phyloP scores from a whole-genome alignment of 202 grass and related monocot species.

The Brachypodium distachyon region DNA sequence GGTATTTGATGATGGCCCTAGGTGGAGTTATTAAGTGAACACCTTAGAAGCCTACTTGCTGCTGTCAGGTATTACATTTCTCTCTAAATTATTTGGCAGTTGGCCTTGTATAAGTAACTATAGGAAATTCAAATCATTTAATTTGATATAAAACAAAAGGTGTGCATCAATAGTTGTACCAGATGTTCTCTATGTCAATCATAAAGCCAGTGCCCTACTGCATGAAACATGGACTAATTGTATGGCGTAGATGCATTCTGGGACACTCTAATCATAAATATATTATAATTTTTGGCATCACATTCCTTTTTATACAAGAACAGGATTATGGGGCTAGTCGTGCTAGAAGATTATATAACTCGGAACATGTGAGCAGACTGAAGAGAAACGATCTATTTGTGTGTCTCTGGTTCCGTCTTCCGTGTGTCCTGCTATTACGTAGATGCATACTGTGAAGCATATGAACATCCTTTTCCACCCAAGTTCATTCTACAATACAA shows the following conservation, averaged over 20 bases:
- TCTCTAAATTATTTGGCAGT: background rate
- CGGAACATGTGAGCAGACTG: background rate
- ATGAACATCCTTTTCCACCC: background rate
- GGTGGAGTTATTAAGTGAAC: conserved; percentile 22
- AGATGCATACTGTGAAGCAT: background rate
- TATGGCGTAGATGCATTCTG: background rate
- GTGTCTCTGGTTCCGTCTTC: background rate
- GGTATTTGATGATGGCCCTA: conserved; percentile 24
- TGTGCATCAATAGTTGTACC: background rate
- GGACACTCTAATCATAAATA: background rate
- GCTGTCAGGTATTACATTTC: conserved; percentile 21
- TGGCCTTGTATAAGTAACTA: background rate
- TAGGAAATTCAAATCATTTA: background rate
- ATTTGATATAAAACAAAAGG: background rate
- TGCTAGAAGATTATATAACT: background rate
- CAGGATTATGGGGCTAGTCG: background rate
- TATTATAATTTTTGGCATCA: background rate
- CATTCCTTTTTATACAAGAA: background rate
- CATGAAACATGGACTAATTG: background rate
- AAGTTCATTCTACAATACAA: background rate
- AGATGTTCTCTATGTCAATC: background rate
- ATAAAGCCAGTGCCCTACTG: background rate
- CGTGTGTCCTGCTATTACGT: too few relatives aligned
- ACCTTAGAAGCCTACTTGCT: conserved; percentile 9
- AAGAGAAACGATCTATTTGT: background rate